Evolutionary conservation across 306 rosid genomes (phyloP).

Genomic region (Trifolium subterraneum): DNA sequence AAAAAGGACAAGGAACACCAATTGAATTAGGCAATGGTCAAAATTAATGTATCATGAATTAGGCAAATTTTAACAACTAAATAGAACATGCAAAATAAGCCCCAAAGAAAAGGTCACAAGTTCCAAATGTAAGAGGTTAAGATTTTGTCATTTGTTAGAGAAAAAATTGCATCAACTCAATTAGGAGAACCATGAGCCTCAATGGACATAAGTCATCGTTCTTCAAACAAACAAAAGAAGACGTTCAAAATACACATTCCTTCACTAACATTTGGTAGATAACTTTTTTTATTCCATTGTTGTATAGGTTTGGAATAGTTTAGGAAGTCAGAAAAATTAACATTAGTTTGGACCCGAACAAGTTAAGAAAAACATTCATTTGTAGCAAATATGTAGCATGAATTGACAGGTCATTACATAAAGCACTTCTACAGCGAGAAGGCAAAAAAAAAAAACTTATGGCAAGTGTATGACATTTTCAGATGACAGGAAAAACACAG

Average conservation of each 20-base stretch:
- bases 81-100: neutral
- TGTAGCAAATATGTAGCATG: neutral
- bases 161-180: constrained; percentile 17
- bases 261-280: neutral
- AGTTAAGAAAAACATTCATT: constrained; percentile 7
- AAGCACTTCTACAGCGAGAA: constrained; percentile 26
- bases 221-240: neutral
- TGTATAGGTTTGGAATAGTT: constrained; percentile 11
- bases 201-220: neutral
- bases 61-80: constrained; percentile 23
- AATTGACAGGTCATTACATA: constrained; percentile 8
- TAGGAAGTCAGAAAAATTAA: constrained; percentile 25
- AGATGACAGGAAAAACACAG: constrained; percentile 11
- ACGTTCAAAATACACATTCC: constrained; percentile 5
- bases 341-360: constrained; percentile 13
- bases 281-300: neutral
- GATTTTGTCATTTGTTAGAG: neutral
- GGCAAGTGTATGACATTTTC: neutral
- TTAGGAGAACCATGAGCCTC: constrained; percentile 15
- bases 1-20: constrained; percentile 4
- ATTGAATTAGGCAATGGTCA: constrained; percentile 19
- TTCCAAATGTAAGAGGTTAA: neutral
- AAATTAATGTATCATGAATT: constrained; percentile 21
- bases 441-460: neutral
- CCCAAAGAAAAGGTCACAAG: neutral